Evolutionary conservation across 805 yeast genomes (phyloP).

Genomic region (Saccharomycopsis babjevae): DNA sequence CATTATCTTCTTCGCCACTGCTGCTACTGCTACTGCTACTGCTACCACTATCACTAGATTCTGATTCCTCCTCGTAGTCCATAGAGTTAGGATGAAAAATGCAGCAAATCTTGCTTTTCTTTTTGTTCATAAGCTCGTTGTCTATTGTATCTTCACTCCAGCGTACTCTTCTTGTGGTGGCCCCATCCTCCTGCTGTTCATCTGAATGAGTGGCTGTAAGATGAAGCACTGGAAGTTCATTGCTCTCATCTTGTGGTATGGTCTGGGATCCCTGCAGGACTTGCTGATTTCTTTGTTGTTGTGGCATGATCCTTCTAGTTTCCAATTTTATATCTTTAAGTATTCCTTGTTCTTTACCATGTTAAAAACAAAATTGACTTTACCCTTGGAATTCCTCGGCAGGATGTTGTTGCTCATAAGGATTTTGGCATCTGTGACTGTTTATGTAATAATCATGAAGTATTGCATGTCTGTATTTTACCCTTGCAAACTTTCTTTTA

Average conservation of each 20-base stretch:
- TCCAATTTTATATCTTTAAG: background rate
- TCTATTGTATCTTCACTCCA: slow-evolving; percentile 87
- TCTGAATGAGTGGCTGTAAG: background rate
- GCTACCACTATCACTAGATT: slow-evolving; percentile 21
- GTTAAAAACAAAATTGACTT: background rate
- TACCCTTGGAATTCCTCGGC: no score
- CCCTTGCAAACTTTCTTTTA: no score
- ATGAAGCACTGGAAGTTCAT: background rate
- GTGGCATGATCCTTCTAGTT: background rate
- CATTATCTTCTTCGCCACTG: slow-evolving; percentile 20
- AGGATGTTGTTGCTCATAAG: no score
- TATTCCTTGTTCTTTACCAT: background rate
- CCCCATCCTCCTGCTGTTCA: background rate
- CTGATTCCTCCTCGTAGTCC: slow-evolving; percentile 38
- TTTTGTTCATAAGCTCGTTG: slow-evolving; percentile 80
- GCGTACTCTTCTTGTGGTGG: slow-evolving; percentile 34
- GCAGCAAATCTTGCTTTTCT: slow-evolving; percentile 86
- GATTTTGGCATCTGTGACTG: no score
- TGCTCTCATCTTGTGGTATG: background rate
- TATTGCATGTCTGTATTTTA: no score
- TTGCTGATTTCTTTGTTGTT: background rate
- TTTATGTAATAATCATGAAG: no score
- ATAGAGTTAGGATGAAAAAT: slow-evolving; percentile 70
- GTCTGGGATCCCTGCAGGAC: background rate
- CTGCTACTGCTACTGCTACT: slow-evolving; percentile 26